A percentile compares a stretch with the other conserved stretches of the same genome.
phyloP scores from a whole-genome alignment of 192 early-diverging fungal genomes.

The Radiomyces spectabilis region DNA sequence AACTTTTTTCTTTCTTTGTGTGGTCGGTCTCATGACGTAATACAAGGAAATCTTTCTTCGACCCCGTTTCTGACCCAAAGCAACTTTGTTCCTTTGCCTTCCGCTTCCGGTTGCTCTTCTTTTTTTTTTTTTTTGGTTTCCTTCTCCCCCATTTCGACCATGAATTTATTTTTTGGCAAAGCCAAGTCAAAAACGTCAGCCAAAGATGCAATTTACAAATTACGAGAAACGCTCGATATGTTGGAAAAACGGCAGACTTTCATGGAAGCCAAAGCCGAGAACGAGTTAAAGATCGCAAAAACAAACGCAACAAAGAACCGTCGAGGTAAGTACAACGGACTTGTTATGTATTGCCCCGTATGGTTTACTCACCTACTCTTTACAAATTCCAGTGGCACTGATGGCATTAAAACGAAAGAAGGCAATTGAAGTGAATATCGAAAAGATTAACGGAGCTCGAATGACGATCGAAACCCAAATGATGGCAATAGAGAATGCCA shows the following conservation, averaged over 20 bases:
- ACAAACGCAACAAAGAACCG: conserved; percentile 91
- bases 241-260: conserved; percentile 91
- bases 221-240: conserved; percentile 87
- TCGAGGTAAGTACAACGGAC: conserved; percentile 48
- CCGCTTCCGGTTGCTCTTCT: neutral
- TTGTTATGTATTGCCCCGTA: neutral
- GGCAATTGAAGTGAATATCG: conserved; percentile 74
- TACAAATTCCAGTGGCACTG: conserved; percentile 45
- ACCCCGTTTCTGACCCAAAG: too few relatives aligned
- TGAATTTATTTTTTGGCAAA: conserved; percentile 69
- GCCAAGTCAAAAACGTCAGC: conserved; percentile 62
- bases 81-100: neutral
- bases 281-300: conserved; percentile 79
- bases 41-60: too few relatives aligned
- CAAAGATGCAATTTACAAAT: conserved; percentile 91
- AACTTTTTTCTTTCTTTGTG: too few relatives aligned
- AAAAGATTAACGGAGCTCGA: conserved; percentile 80
- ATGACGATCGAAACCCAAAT: conserved; percentile 92
- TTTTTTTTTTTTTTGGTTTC: neutral
- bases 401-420: conserved; percentile 95
- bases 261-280: conserved; percentile 80
- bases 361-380: neutral
- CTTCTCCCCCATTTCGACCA: conserved; percentile 16
- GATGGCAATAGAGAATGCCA: conserved; percentile 93
- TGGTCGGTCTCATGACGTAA: too few relatives aligned